Base-by-base conservation (phyloP, 73 alveolate genomes). In the Uronychia binucleata region DNA sequence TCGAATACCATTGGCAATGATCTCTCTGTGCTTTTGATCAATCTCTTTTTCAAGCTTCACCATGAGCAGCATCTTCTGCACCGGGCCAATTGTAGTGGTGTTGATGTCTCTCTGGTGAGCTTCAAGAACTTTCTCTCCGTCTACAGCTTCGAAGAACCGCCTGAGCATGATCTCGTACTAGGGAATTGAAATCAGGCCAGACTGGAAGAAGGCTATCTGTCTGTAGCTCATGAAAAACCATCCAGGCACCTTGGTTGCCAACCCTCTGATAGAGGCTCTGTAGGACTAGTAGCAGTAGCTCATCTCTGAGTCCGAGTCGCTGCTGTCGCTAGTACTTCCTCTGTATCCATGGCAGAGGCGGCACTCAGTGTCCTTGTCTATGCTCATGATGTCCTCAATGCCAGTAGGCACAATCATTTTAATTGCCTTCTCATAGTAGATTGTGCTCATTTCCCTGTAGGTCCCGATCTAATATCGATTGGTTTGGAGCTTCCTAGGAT, bases 1-100 rank as follows among this genome's bases (percentile, higher is more conserved):
- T 83, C 98, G 86, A 78, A 97, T 75, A 31, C 97, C 96, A 85
- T 95, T 96, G 59, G 97, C 92, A 75, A 95, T 89, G 30, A 76
- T 81, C 31, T 89, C 94, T 85, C 97, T 46, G 67, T 46, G 67
- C 67, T 46, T 46, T 19, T 46, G 67, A 19, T 46, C 67, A 46
- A 46, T 46, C n/a, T 5, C 5, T 5, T 19, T 46, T 5, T 46
- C 82, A 33, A 94, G 86, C 58, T 92, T 89, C 11, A 94, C 78
- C 34, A 83, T 76, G 0, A 93, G 74, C 32, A 85, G 58, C 29
- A 78, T 77, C 85, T 95, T 90, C 25, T 96, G 98, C 34, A 88
- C 29, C 67, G 67, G 19, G 67, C 19, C 67, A 5, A 46, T 5
- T 46, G 67, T 11, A 78, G 26, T 79, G 78, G 46, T 46, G 74